A percentile compares a stretch with the other conserved stretches of the same genome.
Conservation (phyloP, 768 basidiomycete species). For the Fomitopsis serialis region DNA sequence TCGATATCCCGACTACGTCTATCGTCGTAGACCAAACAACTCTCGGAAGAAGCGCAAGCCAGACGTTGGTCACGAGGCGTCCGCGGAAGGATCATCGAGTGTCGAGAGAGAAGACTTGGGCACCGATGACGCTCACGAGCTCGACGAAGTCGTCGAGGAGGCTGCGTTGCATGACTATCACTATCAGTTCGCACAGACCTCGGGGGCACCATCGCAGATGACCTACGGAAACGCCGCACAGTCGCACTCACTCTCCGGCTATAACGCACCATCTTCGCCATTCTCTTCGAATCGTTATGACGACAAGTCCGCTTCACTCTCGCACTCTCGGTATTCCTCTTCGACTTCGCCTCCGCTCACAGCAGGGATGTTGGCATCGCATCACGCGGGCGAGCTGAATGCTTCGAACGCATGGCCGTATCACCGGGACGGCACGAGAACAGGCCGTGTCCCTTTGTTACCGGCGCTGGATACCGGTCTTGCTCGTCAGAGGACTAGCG, state of each 20-base stretch:
- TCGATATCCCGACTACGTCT: constrained; percentile 87
- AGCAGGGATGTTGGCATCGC: background rate
- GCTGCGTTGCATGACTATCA: constrained; percentile 17
- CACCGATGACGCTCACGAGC: constrained; percentile 35
- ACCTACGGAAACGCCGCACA: background rate
- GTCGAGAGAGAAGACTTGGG: constrained; percentile 29
- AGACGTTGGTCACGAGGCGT: constrained; percentile 25
- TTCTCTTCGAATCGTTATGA: constrained; percentile 1
- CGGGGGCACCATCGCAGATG: constrained; percentile 1
- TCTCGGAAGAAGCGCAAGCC: constrained; percentile 58
- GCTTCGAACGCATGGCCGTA: background rate
- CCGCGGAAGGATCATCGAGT: constrained; percentile 25
- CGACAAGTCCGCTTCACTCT: background rate
- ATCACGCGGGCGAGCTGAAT: background rate
- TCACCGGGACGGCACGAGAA: background rate
- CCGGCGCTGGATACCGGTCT: constrained; percentile 19
- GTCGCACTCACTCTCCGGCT: constrained; percentile 3
- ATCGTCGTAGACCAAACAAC: constrained; percentile 83
- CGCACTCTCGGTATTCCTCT: background rate
- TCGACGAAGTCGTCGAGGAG: constrained; percentile 18
- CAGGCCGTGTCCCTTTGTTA: constrained; percentile 12
- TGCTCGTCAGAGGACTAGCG: constrained; percentile 8
- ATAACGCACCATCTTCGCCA: background rate
- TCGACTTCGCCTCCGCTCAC: background rate
- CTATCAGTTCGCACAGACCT: constrained; percentile 17